phyloP scores from a whole-genome alignment of 176 grass and related monocot species.

The bread wheat (Triticum aestivum) region DNA sequence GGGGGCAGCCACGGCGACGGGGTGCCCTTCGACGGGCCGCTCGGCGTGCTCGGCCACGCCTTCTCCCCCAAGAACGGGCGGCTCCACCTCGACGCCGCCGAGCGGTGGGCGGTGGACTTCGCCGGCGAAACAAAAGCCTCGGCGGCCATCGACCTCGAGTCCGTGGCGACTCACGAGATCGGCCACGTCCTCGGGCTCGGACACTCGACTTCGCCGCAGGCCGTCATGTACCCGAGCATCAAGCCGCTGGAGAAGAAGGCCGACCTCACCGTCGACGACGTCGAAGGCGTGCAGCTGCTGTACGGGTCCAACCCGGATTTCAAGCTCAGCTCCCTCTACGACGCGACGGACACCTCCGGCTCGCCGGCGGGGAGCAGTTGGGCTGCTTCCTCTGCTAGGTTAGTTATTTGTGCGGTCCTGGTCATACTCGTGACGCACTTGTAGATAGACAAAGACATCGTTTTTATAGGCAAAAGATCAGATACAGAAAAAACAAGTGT shows the following conservation, averaged over 20 bases:
- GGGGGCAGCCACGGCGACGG: constrained; percentile 77
- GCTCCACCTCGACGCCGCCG: constrained; percentile 87
- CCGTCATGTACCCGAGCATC: constrained; percentile 92
- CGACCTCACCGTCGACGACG: constrained; percentile 71
- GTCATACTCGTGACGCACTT: constrained; percentile 33
- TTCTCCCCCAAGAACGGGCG: constrained; percentile 80
- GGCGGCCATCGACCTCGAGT: constrained; percentile 67
- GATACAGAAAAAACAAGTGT: neutral
- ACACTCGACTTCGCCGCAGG: constrained; percentile 63
- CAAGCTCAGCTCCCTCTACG: constrained; percentile 62
- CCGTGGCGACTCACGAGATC: constrained; percentile 91
- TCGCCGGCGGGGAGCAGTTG: constrained; percentile 15
- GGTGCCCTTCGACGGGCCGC: constrained; percentile 79
- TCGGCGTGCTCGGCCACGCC: constrained; percentile 80
- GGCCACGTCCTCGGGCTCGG: constrained; percentile 87
- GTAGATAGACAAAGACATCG: constrained; percentile 16
- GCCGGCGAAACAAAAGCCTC: neutral
- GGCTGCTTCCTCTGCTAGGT: neutral
- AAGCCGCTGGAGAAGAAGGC: constrained; percentile 58
- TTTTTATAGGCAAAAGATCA: neutral
- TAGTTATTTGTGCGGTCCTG: neutral
- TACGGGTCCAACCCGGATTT: constrained; percentile 81
- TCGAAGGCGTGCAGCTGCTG: constrained; percentile 75
- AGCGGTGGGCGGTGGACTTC: constrained; percentile 72
- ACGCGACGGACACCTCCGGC: constrained; percentile 46